These are phyloP conservation scores for Trifolium dubium DNA, from an alignment of 306 rosid genomes.

Conservation along the genomic window DNA sequence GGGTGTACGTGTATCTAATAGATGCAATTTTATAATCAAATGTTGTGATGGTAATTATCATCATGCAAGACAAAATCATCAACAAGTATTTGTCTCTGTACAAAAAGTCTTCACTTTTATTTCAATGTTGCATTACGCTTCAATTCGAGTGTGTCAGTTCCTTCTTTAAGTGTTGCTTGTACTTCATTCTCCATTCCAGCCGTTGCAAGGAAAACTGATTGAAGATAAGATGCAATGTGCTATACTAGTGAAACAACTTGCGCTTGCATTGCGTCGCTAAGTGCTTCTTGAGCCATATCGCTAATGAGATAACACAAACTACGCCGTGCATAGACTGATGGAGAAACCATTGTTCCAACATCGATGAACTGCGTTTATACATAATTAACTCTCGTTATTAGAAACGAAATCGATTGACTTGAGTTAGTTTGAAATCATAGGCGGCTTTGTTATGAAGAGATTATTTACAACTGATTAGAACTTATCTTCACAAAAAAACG, in stretches of 20 bases:
- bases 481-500: too few relatives aligned
- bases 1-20: slow-evolving; percentile 30
- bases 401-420: neutral
- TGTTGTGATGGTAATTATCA: slow-evolving; percentile 37
- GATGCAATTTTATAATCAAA: slow-evolving; percentile 40
- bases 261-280: slow-evolving; percentile 77
- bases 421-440: neutral
- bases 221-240: slow-evolving; percentile 89
- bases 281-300: slow-evolving; percentile 72
- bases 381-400: slow-evolving; percentile 29
- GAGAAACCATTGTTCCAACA: slow-evolving; percentile 79
- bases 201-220: slow-evolving; percentile 63
- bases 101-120: slow-evolving; percentile 57
- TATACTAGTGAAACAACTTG: slow-evolving; percentile 69
- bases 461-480: too few relatives aligned
- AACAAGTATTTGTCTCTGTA: slow-evolving; percentile 41
- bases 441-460: neutral
- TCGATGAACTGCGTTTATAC: slow-evolving; percentile 62
- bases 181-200: slow-evolving; percentile 74
- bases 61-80: slow-evolving; percentile 42
- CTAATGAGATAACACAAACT: slow-evolving; percentile 72
- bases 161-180: slow-evolving; percentile 72
- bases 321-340: slow-evolving; percentile 69
- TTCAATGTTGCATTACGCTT: slow-evolving; percentile 54
- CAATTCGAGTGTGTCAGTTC: slow-evolving; percentile 63